Conservation (phyloP, 2,329 filamentous ascomycete genomes). For the Sclerotiophoma versabilis region DNA sequence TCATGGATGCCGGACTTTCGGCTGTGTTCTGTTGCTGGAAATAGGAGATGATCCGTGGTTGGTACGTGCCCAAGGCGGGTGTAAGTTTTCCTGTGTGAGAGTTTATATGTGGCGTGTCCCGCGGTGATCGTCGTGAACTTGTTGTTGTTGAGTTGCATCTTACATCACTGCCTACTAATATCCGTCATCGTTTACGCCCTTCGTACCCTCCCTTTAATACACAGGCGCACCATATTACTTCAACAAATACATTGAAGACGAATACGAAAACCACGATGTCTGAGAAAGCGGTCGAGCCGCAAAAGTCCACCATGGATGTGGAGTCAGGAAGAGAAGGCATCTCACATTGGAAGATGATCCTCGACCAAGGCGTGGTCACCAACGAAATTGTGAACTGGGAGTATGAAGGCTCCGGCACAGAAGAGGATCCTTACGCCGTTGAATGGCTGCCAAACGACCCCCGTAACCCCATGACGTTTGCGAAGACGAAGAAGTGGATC, state of each 20-base stretch:
- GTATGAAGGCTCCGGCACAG: constrained; percentile 53
- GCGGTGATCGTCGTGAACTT: constrained; percentile 6
- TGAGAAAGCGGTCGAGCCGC: constrained; percentile 27
- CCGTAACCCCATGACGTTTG: constrained; percentile 54
- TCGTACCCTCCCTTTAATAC: neutral
- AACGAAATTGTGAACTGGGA: constrained; percentile 48
- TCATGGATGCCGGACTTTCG: constrained; percentile 4
- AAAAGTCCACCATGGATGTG: constrained; percentile 30
- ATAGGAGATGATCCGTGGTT: constrained; percentile 11
- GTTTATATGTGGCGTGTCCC: constrained; percentile 23
- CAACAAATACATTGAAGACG: constrained; percentile 1
- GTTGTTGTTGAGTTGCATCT: constrained; percentile 6
- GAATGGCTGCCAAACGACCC: constrained; percentile 58
- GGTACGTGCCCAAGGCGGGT: constrained; percentile 1
- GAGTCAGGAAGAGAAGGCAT: constrained; percentile 47
- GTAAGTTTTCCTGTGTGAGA: constrained; percentile 1
- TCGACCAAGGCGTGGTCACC: constrained; percentile 48
- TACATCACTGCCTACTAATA: constrained; percentile 13
- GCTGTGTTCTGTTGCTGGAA: constrained; percentile 5
- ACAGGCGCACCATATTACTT: constrained; percentile 1
- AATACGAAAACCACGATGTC: constrained; percentile 18
- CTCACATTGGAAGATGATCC: constrained; percentile 46
- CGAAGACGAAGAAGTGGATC: constrained; percentile 51
- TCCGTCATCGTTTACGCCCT: neutral
- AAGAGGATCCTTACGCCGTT: constrained; percentile 55